These are phyloP conservation scores for Rubia tinctorum DNA, from an alignment of 305 asterid species.

Conservation along the genomic window DNA sequence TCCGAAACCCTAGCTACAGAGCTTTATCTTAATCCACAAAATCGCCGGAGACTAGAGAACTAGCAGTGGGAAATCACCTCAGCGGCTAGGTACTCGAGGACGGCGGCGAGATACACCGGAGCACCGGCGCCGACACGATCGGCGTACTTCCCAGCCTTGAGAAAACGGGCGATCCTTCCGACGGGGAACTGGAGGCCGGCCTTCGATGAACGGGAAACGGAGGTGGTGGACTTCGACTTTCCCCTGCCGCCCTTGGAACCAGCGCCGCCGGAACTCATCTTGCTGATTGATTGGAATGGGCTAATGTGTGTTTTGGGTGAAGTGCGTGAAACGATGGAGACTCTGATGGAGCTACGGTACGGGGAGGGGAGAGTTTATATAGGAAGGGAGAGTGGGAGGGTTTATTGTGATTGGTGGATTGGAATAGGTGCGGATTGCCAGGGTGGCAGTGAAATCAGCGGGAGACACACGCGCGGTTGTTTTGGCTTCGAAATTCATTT, in stretches of 20 bases:
- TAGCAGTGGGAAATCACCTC: constrained; percentile 29
- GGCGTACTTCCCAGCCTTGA: constrained; percentile 61
- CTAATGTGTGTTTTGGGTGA: not conserved
- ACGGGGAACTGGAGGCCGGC: constrained; percentile 86
- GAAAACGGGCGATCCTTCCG: constrained; percentile 69
- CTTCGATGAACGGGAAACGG: constrained; percentile 55
- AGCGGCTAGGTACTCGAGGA: constrained; percentile 71
- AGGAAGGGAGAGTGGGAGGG: not conserved
- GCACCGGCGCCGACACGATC: constrained; percentile 78
- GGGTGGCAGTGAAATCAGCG: constrained; percentile 18
- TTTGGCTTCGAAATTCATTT: not conserved
- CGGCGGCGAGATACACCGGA: constrained; percentile 73
- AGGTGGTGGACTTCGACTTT: constrained; percentile 33
- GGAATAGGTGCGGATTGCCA: constrained; percentile 34
- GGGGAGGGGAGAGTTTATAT: not conserved
- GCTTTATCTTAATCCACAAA: not conserved
- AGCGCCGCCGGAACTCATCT: constrained; percentile 25
- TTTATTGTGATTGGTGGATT: constrained; percentile 33
- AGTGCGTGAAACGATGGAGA: no score
- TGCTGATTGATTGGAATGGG: no score
- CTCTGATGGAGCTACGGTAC: not conserved
- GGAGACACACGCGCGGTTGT: not conserved
- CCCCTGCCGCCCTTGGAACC: constrained; percentile 54
- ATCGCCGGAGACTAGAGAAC: not conserved
- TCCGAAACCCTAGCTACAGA: not conserved